Evolutionary conservation across 129 eudicot species (phyloP).

Genomic region (Escallonia rubra): DNA sequence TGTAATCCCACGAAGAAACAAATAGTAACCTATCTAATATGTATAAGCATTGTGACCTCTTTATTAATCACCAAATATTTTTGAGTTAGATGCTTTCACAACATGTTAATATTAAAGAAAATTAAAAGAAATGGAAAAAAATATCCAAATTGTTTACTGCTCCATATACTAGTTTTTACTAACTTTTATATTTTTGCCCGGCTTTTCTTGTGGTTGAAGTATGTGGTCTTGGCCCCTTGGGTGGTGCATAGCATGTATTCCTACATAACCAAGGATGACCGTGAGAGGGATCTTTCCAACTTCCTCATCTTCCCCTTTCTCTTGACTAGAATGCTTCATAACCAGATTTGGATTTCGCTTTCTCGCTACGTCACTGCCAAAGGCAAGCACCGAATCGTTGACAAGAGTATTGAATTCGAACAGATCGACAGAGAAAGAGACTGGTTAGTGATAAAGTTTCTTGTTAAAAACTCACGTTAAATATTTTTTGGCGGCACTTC

Average conservation of each 20-base stretch:
- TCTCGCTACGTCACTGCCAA: conserved; percentile 56
- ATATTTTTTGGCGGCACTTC: no score
- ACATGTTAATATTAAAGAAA: no score
- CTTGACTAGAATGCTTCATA: conserved; percentile 39
- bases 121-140: no score
- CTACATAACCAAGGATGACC: conserved; percentile 19
- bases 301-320: conserved; percentile 32
- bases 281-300: conserved; percentile 19
- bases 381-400: conserved; percentile 54
- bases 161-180: no score
- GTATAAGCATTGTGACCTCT: no score
- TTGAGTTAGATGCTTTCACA: no score
- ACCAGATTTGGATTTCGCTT: conserved; percentile 53
- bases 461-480: no score
- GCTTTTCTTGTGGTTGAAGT: conserved; percentile 19
- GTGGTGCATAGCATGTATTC: conserved; percentile 27
- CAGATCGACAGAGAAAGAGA: conserved; percentile 64
- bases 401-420: conserved; percentile 50
- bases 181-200: no score
- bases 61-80: no score
- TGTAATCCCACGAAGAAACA: no score
- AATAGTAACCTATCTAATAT: no score
- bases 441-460: conserved; percentile 25
- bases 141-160: no score
- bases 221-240: conserved; percentile 45